phyloP scores from a whole-genome alignment of 768 basidiomycete genomes.

The Mycena pura region DNA sequence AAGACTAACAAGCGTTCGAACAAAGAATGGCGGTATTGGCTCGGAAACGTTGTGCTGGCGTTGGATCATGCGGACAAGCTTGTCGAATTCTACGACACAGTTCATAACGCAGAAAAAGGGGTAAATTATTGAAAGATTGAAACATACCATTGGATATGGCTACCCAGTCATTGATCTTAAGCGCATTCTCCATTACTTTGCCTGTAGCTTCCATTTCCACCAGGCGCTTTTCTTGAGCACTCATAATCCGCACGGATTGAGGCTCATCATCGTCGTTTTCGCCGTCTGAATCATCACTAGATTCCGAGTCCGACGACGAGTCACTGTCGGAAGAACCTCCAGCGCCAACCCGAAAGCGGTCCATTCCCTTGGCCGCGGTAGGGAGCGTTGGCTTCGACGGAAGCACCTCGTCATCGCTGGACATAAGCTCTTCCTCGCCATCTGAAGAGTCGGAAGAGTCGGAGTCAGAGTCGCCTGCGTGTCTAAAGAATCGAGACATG shows the following conservation, averaged over 20 bases:
- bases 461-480: constrained; percentile 84
- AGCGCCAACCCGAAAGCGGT: constrained; percentile 75
- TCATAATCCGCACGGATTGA: constrained; percentile 77
- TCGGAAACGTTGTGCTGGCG: constrained; percentile 86
- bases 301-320: constrained; percentile 44
- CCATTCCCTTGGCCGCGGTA: constrained; percentile 68
- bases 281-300: constrained; percentile 47
- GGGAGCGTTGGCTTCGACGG: constrained; percentile 53
- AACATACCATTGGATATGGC: constrained; percentile 83
- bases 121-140: not conserved
- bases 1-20: constrained; percentile 75
- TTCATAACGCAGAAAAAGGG: not conserved
- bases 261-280: constrained; percentile 74
- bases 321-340: constrained; percentile 65
- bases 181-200: constrained; percentile 90
- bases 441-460: constrained; percentile 73
- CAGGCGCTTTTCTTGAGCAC: constrained; percentile 89
- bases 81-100: constrained; percentile 84
- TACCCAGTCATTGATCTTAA: constrained; percentile 97
- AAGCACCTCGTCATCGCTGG: constrained; percentile 68
- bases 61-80: constrained; percentile 88
- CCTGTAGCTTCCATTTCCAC: constrained; percentile 96
- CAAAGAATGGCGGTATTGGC: constrained; percentile 85
- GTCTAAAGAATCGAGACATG: constrained; percentile 92
- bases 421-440: constrained; percentile 82